Evolutionary conservation across 1,139 yeast species (phyloP), one percentile per base, ranked within the genome.

Genomic region (Candida freyschussii): DNA sequence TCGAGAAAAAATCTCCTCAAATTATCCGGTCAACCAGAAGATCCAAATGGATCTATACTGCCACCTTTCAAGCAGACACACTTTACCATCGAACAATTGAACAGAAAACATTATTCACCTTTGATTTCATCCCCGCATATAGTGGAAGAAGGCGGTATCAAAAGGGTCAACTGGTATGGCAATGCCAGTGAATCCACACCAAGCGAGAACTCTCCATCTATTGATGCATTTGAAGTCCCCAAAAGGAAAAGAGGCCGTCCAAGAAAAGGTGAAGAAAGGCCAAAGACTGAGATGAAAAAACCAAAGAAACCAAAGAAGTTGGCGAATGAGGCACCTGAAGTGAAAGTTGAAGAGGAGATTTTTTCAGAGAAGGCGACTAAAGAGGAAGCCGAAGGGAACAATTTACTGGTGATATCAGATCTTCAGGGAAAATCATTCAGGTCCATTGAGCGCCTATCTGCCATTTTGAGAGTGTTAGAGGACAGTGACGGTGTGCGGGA

Each of bases 1-100:
- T 68, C 80, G 0, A 63, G 65, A 25, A 52, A 57, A 5, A 59
- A 67, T 30, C 68, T 63, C 31, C 43, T 59, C 10, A 50, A 45
- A 13, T 52, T 63, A 26, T 44, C 53, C 1, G 40, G 45, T 13
- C 45, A 48, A 17, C 47, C 48, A 2, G 35, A 34, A 4, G 57
- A 54, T 24, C 44, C 45, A 3, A 26, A 32, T 11, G 50, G 49
- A 1, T 35, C 41, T 2, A 6, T 25, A 2, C 54, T 64, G 53
- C 63, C 65, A 6, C 36, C 43, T 3, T 50, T 47, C 27, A 41
- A 45, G 18, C 29, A 33, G 4, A 30, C 44, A 2, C 35, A 27
- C 7, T 31, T 35, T 1, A 37, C 46, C 24, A 43, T 33, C 15
- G 21, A 24, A 11, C 19, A 18, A 5, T 14, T 44, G 21, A 49